Conservation (phyloP, 345 rosid species). For the Xanthoceras sorbifolium region DNA sequence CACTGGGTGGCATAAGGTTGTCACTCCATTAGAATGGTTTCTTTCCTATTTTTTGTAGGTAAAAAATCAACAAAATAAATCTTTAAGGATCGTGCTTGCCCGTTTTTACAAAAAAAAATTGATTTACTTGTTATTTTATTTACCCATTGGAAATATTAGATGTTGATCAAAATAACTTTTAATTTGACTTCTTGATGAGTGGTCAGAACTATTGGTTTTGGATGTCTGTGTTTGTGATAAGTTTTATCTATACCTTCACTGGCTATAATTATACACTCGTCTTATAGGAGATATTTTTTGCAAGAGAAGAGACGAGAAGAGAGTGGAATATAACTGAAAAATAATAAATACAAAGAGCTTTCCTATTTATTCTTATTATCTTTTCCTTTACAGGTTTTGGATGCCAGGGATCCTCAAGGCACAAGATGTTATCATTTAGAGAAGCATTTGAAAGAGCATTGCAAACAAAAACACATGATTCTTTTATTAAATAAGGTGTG, state of each 20-base stretch:
- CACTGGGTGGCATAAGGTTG: not conserved
- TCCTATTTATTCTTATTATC: slow-evolving; percentile 8
- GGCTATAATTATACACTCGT: not conserved
- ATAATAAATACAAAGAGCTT: not conserved
- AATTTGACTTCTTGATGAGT: not conserved
- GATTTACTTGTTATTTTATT: no score
- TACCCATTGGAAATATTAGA: not conserved
- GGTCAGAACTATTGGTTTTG: not conserved
- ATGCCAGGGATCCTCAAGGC: slow-evolving; percentile 96
- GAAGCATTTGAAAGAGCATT: slow-evolving; percentile 87
- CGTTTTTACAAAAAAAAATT: not conserved
- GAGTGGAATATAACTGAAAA: no score
- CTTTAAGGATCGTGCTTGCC: not conserved
- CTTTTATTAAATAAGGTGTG: slow-evolving; percentile 86
- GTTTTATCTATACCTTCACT: not conserved
- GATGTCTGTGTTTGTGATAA: not conserved
- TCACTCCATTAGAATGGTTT: not conserved
- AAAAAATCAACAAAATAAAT: no score
- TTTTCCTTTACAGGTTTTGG: slow-evolving; percentile 67
- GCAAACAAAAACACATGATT: slow-evolving; percentile 88
- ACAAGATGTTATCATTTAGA: slow-evolving; percentile 91
- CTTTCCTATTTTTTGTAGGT: not conserved
- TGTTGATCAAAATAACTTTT: not conserved
- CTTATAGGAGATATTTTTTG: not conserved
- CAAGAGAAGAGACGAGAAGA: not conserved